Evolutionary conservation across 768 basidiomycete species (phyloP), one percentile per base, ranked within the genome.

Genomic region (Mycena vulgaris): DNA sequence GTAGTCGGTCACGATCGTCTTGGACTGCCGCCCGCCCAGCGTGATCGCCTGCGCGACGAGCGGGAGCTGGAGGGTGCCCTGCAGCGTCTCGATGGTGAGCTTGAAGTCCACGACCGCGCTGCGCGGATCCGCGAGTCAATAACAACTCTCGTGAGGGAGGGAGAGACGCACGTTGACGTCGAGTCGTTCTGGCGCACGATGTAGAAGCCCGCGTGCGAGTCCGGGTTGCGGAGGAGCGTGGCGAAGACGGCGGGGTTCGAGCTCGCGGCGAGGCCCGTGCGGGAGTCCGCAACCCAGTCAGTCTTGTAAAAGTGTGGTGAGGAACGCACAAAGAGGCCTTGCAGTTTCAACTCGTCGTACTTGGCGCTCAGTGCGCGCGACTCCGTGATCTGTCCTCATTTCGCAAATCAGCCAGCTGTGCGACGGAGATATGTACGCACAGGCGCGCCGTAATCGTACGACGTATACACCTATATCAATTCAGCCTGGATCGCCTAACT

Each of bases 271-370:
- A 86, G 76, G 1, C 88, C 88, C 16, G 83, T 87, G 28, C 84
- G 86, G 30, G 88, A 85, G 72, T 93, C 88, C 3, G 89, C 91
- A 17, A 94, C 81, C 86, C 90, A 89, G 71, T 94, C 87, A 0
- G 94, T 96, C 81, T 95, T 93, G 80, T 89, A 88, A 75, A 95
- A 93, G 52, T 92, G 92, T 0, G 89, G 90, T 0, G 93, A 91
- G 69, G 91, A 93, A 35, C 95, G 89, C 33, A 95, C 79, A 83
- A 96, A 96, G 9, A 95, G 77, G 17, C 88, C 91, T 75, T 95
- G 89, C 27, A 90, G 87, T 78, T 95, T 96, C 53, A 96, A 83
- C 74, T 96, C 95, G 63, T 89, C 85, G 78, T 87, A 93, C 78
- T 96, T 96, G 6, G 84, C 76, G 0, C 89, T 89, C 45, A 95